Evolutionary conservation across 1,284 basidiomycete genomes (phyloP).

Genomic region (Cryptococcus sp.): DNA sequence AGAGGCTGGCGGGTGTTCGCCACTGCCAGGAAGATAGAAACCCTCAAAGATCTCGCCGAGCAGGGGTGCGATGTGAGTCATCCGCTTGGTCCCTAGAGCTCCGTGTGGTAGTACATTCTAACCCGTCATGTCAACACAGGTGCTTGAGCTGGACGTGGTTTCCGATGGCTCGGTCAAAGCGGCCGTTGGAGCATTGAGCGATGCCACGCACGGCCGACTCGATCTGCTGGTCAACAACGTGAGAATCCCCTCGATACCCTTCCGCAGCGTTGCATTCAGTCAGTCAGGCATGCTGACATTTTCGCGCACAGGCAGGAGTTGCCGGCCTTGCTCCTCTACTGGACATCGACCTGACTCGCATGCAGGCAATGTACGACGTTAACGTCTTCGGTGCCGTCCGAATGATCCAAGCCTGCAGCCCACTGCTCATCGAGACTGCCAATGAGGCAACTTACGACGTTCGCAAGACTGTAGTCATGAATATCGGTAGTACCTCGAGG

Average conservation of each 20-base stretch:
- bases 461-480: slow-evolving; percentile 17
- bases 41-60: slow-evolving; percentile 9
- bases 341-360: slow-evolving; percentile 11
- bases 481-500: slow-evolving; percentile 22
- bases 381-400: slow-evolving; percentile 26
- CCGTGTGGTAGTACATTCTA: too few relatives aligned
- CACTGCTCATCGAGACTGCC: slow-evolving; percentile 2
- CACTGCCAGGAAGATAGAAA: slow-evolving; percentile 17
- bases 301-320: background rate
- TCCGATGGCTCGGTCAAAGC: slow-evolving; percentile 5
- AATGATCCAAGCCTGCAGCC: slow-evolving; percentile 21
- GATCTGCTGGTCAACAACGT: slow-evolving; percentile 25
- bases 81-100: background rate
- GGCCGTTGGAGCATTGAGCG: slow-evolving; percentile 1
- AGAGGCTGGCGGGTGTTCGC: slow-evolving; percentile 22
- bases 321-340: background rate
- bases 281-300: too few relatives aligned
- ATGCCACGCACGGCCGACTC: slow-evolving; percentile 8
- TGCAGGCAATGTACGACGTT: slow-evolving; percentile 25
- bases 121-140: slow-evolving; percentile 8
- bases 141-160: slow-evolving; percentile 15
- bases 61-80: slow-evolving; percentile 20
- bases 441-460: background rate
- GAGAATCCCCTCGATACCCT: background rate
- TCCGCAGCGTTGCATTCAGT: too few relatives aligned